These are phyloP conservation scores for Ustanciosporium gigantosporum DNA, from an alignment of 1,284 basidiomycete genomes.

Conservation along the genomic window DNA sequence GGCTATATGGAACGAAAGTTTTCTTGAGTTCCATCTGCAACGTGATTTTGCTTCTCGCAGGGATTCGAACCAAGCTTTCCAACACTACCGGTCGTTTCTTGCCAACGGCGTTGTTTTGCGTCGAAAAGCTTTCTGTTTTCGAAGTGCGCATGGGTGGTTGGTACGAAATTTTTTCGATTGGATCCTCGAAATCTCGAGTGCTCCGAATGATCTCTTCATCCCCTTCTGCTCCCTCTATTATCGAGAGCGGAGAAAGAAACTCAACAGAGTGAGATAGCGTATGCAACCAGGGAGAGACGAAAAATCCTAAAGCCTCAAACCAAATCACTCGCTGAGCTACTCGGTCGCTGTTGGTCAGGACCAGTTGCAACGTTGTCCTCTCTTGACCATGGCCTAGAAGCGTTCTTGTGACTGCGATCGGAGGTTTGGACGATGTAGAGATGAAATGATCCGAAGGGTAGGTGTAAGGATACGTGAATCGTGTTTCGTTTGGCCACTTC, in stretches of 20 bases:
- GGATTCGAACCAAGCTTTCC: constrained; percentile 72
- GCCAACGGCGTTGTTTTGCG: background rate
- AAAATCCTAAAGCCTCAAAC: constrained; percentile 91
- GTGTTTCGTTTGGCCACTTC: constrained; percentile 62
- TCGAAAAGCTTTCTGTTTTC: background rate
- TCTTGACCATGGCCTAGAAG: constrained; percentile 77
- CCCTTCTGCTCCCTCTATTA: background rate
- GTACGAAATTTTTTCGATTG: constrained; percentile 36
- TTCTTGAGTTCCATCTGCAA: constrained; percentile 79
- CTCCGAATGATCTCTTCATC: constrained; percentile 35
- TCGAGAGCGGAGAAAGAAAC: background rate
- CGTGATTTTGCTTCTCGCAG: constrained; percentile 67
- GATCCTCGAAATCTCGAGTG: constrained; percentile 28
- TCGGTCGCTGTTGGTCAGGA: constrained; percentile 70
- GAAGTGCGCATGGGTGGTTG: constrained; percentile 16
- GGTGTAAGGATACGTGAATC: constrained; percentile 62
- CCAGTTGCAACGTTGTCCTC: constrained; percentile 73
- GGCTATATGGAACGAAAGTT: constrained; percentile 86
- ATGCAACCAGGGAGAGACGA: constrained; percentile 84
- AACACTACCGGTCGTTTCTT: constrained; percentile 32
- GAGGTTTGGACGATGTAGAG: background rate
- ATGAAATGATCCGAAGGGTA: background rate
- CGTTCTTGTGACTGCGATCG: constrained; percentile 67
- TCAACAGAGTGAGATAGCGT: constrained; percentile 67
- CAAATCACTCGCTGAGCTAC: constrained; percentile 70